phyloP scores from a whole-genome alignment of 2,329 filamentous ascomycete species.

The Fusarium equiseti region DNA sequence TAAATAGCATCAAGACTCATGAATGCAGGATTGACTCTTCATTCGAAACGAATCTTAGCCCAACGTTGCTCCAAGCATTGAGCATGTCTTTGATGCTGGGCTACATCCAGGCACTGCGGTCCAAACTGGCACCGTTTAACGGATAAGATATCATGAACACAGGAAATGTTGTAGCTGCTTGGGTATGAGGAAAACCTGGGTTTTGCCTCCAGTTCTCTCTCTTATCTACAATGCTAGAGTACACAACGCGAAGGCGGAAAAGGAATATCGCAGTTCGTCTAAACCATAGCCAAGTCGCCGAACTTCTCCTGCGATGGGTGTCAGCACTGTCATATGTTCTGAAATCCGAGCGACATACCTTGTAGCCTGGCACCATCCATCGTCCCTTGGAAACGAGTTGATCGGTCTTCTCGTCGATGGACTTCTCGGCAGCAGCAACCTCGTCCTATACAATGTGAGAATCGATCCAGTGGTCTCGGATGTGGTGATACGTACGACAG shows the following conservation, averaged over 20 bases:
- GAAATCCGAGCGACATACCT: slow-evolving; percentile 70
- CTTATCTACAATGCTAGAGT: slow-evolving; percentile 79
- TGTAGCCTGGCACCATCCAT: slow-evolving; percentile 99
- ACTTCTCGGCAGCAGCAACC: slow-evolving; percentile 90
- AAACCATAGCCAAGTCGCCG: slow-evolving; percentile 94
- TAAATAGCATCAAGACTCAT: background rate
- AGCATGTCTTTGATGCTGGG: background rate
- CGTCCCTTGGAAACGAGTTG: slow-evolving; percentile 97
- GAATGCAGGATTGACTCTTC: background rate
- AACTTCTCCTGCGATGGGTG: slow-evolving; percentile 86
- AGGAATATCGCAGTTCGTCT: slow-evolving; percentile 63
- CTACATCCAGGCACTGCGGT: background rate
- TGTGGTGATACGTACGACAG: slow-evolving; percentile 79
- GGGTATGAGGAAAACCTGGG: slow-evolving; percentile 52
- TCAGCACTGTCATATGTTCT: slow-evolving; percentile 57
- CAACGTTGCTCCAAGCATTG: background rate
- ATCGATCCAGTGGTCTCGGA: slow-evolving; percentile 33
- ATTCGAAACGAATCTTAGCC: background rate
- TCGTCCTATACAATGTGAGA: slow-evolving; percentile 76
- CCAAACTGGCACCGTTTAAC: background rate
- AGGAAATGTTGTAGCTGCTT: slow-evolving; percentile 44
- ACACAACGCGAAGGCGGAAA: slow-evolving; percentile 67
- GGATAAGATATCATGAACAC: slow-evolving; percentile 32
- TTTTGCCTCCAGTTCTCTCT: slow-evolving; percentile 53
- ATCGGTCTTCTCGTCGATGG: slow-evolving; percentile 96